Base-by-base conservation (phyloP, 1,139 yeast genomes). In the Kodamaea anthophila region DNA sequence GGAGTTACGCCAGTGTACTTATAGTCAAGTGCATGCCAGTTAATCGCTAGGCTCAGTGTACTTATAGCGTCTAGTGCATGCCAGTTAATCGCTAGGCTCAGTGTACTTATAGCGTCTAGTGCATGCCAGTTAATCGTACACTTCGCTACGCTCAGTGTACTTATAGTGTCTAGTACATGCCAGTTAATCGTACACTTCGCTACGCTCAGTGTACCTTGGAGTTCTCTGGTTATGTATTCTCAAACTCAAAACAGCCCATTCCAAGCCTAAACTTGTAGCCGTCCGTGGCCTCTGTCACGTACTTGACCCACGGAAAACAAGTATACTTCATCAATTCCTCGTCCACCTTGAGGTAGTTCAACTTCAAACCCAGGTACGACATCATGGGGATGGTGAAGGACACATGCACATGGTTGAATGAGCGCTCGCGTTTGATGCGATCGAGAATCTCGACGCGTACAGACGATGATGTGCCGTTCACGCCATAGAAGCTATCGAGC, bases 301-400 rank as follows among this genome's bases (percentile, higher is more conserved):
- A 65, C 32, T 68, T 49, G 5, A 66, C 63, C 73, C 73, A 66
- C 2, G 73, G 72, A 37, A 66, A 65, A 37, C 70, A 60, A 0
- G 70, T 52, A 37, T 66, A 66, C 30, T 65, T 59, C 57, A 65
- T 45, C 30, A 54, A 56, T 10, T 56, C 62, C 36, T 65, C 71
- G 20, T 61, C 65, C 5, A 66, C 70, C 20, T 61, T 51, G 15
- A 66, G 42, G 35, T 64, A 66, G 20, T 54, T 62, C 18, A 66
- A 45, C 31, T 52, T 59, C 13, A 66, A 51, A 1, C 72, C 72
- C 3, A 69, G 60, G 40, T 65, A 63, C 7, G 71, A 57, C 31
- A 63, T 41, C 61, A 57, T 52, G 7, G 71, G 70, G n/a, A 66
- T 53, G 28, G 51, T 53, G 40, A 64, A 66, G 9, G 47, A 47